Percentiles rank a stretch among this genome's conserved stretches.
Conservation (phyloP, 2,329 filamentous ascomycete species). For the Claviceps fusiformis region DNA sequence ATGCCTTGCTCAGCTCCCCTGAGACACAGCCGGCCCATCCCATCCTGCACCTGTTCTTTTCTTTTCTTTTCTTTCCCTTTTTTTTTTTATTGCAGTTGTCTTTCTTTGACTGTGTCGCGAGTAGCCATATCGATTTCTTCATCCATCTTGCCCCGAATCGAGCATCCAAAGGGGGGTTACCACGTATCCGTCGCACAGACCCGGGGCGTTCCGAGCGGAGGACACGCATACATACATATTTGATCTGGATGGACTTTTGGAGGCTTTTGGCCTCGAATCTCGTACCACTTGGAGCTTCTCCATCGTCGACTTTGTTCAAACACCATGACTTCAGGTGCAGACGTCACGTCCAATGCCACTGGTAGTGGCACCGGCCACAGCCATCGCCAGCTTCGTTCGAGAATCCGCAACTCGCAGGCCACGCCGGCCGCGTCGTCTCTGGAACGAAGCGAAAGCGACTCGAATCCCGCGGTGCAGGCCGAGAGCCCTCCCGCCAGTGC, state of each 20-base stretch:
- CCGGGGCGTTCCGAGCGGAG: no score
- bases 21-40: no score
- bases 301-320: not conserved
- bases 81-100: not conserved
- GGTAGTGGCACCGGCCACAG: constrained; percentile 8
- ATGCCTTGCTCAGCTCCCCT: not conserved
- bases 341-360: constrained; percentile 11
- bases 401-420: constrained; percentile 37
- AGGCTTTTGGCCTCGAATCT: no score
- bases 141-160: no score
- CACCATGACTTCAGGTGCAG: constrained; percentile 17
- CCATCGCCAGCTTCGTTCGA: constrained; percentile 33
- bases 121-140: not conserved
- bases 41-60: not conserved
- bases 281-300: not conserved
- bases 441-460: constrained; percentile 21
- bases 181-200: no score
- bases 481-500: constrained; percentile 26
- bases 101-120: not conserved
- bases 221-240: no score
- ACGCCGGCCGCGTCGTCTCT: constrained; percentile 25
- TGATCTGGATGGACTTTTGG: no score
- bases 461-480: constrained; percentile 16
- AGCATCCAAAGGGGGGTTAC: no score
- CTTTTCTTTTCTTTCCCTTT: not conserved